phyloP scores from a whole-genome alignment of 192 early-diverging fungal genomes.

The Gamsiella multidivaricata region DNA sequence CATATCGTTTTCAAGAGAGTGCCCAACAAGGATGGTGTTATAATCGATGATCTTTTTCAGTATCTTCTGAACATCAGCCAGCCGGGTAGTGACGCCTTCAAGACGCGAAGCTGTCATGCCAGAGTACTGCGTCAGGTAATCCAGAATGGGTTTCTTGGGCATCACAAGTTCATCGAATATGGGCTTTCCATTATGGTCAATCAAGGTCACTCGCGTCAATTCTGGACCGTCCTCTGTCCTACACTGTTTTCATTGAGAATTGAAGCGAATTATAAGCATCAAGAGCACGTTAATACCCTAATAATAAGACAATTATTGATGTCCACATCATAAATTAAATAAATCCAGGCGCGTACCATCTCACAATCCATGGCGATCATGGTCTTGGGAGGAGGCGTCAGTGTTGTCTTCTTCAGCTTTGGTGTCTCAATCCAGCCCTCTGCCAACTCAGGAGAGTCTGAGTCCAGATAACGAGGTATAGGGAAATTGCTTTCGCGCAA shows the following conservation, averaged over 20 bases:
- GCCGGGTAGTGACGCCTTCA: conserved; percentile 44
- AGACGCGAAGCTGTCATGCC: conserved; percentile 65
- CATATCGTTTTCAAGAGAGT: conserved; percentile 77
- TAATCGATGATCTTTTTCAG: conserved; percentile 56
- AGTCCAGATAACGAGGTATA: conserved; percentile 53
- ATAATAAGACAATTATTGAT: not conserved
- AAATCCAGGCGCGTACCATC: conserved; percentile 65
- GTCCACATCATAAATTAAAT: not conserved
- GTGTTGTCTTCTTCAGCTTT: conserved; percentile 25
- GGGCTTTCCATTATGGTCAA: conserved; percentile 51
- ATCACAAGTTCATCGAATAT: conserved; percentile 64
- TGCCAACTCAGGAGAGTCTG: conserved; percentile 20
- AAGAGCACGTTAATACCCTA: not conserved
- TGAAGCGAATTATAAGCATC: too few species aligned
- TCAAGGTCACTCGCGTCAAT: conserved; percentile 64
- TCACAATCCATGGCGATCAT: conserved; percentile 72
- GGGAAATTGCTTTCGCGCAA: conserved; percentile 57
- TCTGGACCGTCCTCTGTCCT: conserved; percentile 33
- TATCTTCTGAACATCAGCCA: conserved; percentile 61
- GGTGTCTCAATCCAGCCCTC: conserved; percentile 62
- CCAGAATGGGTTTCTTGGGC: conserved; percentile 62
- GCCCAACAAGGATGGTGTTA: conserved; percentile 63
- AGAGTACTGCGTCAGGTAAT: conserved; percentile 67
- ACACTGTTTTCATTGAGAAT: conserved; percentile 18
- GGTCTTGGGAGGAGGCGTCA: conserved; percentile 44